phyloP scores from a whole-genome alignment of 2,329 filamentous ascomycete species.

The Alternaria conjuncta region DNA sequence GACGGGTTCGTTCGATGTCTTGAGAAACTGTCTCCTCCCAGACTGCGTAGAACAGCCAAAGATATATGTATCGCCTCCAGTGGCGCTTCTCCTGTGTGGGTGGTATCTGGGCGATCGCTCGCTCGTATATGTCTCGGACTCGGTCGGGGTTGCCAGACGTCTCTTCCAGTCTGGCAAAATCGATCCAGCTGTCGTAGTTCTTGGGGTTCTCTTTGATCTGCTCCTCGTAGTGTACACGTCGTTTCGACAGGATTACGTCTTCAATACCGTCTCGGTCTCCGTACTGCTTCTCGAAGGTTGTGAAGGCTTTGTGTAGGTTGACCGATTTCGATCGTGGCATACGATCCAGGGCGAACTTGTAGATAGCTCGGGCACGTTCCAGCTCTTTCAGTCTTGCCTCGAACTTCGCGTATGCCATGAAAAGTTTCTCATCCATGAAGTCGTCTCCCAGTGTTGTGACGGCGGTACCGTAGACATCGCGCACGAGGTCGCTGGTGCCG shows the following conservation, averaged over 20 bases:
- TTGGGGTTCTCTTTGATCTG: conserved; percentile 92
- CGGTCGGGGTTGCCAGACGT: conserved; percentile 80
- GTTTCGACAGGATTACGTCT: conserved; percentile 93
- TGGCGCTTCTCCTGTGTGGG: conserved; percentile 96
- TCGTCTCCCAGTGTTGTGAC: conserved; percentile 92
- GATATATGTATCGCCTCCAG: conserved; percentile 95
- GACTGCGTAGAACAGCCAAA: conserved; percentile 96
- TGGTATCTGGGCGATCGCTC: conserved; percentile 92
- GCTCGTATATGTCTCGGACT: conserved; percentile 91
- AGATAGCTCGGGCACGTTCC: conserved; percentile 91
- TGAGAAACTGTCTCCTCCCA: conserved; percentile 90
- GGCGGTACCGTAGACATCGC: conserved; percentile 87
- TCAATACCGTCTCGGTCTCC: conserved; percentile 93
- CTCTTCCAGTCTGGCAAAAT: conserved; percentile 91
- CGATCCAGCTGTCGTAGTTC: conserved; percentile 98
- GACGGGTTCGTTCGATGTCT: conserved; percentile 77
- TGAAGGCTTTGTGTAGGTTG: conserved; percentile 89
- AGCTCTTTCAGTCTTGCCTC: conserved; percentile 95
- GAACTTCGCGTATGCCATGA: conserved; percentile 94
- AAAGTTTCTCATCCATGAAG: conserved; percentile 94
- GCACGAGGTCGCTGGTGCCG: conserved; percentile 87
- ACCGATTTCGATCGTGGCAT: conserved; percentile 86
- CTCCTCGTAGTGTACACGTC: conserved; percentile 91
- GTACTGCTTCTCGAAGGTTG: conserved; percentile 97
- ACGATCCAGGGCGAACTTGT: conserved; percentile 93